phyloP scores from a whole-genome alignment of 129 eudicot species.

The Logfia minima region DNA sequence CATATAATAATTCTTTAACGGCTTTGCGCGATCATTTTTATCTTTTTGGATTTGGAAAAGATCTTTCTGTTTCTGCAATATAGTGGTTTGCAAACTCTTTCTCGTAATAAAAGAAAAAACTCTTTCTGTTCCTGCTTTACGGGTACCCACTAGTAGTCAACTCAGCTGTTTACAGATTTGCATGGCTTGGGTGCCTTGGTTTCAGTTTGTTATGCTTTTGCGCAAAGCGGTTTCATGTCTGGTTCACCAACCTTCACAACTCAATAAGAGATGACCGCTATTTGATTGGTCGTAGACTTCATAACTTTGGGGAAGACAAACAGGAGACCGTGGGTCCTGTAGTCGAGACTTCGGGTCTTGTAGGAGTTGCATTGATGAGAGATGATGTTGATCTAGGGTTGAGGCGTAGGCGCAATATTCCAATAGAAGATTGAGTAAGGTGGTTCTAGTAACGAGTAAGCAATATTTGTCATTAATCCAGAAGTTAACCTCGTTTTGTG shows the following conservation, averaged over 20 bases:
- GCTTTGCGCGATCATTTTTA: neutral
- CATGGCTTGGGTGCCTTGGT: slow-evolving; percentile 89
- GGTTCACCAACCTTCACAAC: slow-evolving; percentile 94
- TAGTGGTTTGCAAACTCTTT: neutral
- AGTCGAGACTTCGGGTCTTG: slow-evolving; percentile 14
- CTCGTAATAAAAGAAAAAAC: neutral
- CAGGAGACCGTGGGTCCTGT: slow-evolving; percentile 3
- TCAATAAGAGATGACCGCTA: slow-evolving; percentile 92
- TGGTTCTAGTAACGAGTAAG: neutral
- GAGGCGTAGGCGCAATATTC: slow-evolving; percentile 47
- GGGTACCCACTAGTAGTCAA: slow-evolving; percentile 83
- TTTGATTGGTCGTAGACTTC: slow-evolving; percentile 83
- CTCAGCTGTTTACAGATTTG: slow-evolving; percentile 87
- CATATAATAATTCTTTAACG: neutral
- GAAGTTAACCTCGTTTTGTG: slow-evolving; percentile 3
- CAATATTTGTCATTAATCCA: slow-evolving; percentile 3
- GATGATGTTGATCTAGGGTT: slow-evolving; percentile 35
- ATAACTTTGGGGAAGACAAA: slow-evolving; percentile 67
- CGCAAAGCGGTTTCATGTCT: slow-evolving; percentile 78
- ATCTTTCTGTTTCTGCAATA: neutral
- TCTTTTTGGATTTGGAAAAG: neutral
- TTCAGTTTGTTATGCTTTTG: slow-evolving; percentile 68
- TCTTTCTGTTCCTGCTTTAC: slow-evolving; percentile 72
- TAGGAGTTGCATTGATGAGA: slow-evolving; percentile 8
- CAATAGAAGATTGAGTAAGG: slow-evolving; percentile 36